Conservation (phyloP, 306 rosid genomes). For the Medicago ruthenica region DNA sequence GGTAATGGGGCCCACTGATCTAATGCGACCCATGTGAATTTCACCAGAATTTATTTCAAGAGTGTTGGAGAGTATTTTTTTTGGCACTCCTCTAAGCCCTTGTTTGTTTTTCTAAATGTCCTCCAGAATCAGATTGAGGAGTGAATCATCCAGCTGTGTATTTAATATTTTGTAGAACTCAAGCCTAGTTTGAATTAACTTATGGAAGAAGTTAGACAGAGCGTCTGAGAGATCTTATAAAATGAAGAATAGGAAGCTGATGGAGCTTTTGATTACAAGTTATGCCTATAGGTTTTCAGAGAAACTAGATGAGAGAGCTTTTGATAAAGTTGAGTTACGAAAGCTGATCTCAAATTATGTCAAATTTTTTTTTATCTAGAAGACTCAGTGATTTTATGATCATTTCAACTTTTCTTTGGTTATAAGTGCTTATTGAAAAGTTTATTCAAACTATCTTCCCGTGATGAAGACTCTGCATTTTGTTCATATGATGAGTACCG, state of each 20-base stretch:
- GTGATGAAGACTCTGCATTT: neutral
- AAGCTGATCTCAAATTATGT: neutral
- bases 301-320: neutral
- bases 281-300: neutral
- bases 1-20: neutral
- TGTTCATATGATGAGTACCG: neutral
- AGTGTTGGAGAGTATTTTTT: neutral
- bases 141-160: neutral
- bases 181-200: neutral
- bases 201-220: neutral
- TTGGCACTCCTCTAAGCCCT: neutral
- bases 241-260: constrained; percentile 1
- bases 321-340: neutral
- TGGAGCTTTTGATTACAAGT: neutral
- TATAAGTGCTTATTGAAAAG: neutral
- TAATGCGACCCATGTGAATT: neutral
- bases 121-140: neutral
- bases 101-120: neutral
- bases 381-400: neutral
- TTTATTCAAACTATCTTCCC: constrained; percentile 5
- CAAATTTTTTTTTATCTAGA: neutral
- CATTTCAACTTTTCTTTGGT: neutral
- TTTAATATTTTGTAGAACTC: neutral
- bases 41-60: neutral
- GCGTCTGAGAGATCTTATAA: neutral